Evolutionary conservation across 176 grass and related monocot genomes (phyloP).

Genomic region (Cenchrus americanus): DNA sequence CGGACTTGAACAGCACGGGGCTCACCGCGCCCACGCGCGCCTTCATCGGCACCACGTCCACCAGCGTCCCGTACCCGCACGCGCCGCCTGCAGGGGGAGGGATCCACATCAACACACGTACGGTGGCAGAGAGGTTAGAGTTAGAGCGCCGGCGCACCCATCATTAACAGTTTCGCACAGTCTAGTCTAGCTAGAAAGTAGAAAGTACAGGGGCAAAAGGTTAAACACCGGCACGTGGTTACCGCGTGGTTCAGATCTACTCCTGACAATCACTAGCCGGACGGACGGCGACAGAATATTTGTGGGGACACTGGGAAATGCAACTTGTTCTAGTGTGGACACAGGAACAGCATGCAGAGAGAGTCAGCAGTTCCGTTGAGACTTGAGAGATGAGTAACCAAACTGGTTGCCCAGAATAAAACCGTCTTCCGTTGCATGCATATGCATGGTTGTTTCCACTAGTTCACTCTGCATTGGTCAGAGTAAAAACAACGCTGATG

Average conservation of each 20-base stretch:
- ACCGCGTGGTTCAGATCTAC: slow-evolving; percentile 35
- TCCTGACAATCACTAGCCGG: not conserved
- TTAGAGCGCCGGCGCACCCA: not conserved
- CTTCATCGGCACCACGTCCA: slow-evolving; percentile 87
- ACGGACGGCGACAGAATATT: slow-evolving; percentile 11
- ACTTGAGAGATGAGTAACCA: not conserved
- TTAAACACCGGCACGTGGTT: slow-evolving; percentile 1
- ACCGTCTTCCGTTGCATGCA: no score
- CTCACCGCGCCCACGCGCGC: slow-evolving; percentile 91
- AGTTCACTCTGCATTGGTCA: no score
- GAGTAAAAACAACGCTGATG: not conserved
- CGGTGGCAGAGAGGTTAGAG: not conserved
- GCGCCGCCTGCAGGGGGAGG: slow-evolving; percentile 64
- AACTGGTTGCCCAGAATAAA: no score
- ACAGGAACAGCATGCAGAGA: not conserved
- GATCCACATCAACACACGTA: no score
- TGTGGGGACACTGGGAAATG: not conserved
- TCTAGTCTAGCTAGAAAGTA: not conserved
- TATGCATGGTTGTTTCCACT: no score
- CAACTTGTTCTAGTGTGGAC: slow-evolving; percentile 31
- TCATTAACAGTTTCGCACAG: not conserved
- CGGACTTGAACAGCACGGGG: slow-evolving; percentile 88
- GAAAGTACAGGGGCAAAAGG: not conserved
- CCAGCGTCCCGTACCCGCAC: slow-evolving; percentile 93
- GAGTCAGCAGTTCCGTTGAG: not conserved